Base-by-base conservation (phyloP, 2,329 filamentous ascomycete genomes). In the Aspergillus aculeatus region DNA sequence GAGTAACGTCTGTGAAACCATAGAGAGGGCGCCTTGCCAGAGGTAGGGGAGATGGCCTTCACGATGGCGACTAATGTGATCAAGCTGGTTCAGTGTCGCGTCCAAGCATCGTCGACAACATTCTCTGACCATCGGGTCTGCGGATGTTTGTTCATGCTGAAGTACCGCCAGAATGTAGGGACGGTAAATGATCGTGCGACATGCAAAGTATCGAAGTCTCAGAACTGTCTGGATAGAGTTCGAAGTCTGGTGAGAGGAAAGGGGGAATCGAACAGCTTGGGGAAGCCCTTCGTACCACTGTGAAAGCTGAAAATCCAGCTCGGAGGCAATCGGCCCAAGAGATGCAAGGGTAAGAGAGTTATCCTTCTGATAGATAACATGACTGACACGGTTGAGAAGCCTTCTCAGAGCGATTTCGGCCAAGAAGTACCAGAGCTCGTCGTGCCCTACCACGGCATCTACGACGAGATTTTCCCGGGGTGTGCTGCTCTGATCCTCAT, bases 281-380 rank as follows among this genome's bases (percentile, higher is more conserved):
- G 91, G 91, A 48, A 95, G 80, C 65, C 85, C 89, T 68, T 92
- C 90, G 71, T 94, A 93, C 91, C 90, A 95, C 71, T 94, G 90
- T 5, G 87, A 89, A 53, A 95, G 79, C 75, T 95, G 91, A 70
- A 88, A 92, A 73, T 94, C 91, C 41, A 95, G 82, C 72, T 94
- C 90, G 12, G 88, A 86, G 24, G 92, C 90, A 11, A 95, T 85
- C 1, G 90, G 90, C 61, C 91, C 90, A 38, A 94, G 81, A 65
- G 88, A 89, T 14, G 86, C 86, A 19, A 90, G 89, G 12, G 89
- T 89, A 16, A 87, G 84, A 73, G 87, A 85, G 3, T 86, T 88
- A 68, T 89, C 86, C 69, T 90, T 89, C 51, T 88, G 89, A 73
- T 92, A 92, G 63, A 92, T 89, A 68, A 92, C 85, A 71, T 92